A percentile compares a stretch with the other conserved stretches of the same genome.
Evolutionary conservation across 2,329 filamentous ascomycete genomes (phyloP).

Genomic region (Botrytis pseudocinerea): DNA sequence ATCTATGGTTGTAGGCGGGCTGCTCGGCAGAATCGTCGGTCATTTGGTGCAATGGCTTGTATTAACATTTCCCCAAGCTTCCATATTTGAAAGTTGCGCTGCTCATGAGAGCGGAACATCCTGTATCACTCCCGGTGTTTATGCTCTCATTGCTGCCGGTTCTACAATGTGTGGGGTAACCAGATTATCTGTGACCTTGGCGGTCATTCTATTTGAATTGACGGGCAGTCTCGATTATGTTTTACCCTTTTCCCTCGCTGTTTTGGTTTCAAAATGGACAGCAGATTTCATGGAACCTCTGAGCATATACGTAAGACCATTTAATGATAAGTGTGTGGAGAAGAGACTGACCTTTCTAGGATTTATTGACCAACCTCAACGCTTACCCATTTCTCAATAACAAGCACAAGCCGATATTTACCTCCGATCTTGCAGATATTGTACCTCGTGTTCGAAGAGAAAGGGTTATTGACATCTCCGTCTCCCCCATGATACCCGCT

Average conservation of each 20-base stretch:
- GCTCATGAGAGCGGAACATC: constrained; percentile 66
- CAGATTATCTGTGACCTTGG: constrained; percentile 85
- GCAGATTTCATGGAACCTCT: constrained; percentile 91
- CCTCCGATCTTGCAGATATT: constrained; percentile 83
- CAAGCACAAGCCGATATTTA: constrained; percentile 89
- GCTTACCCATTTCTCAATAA: constrained; percentile 97
- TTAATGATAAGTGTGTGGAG: neutral
- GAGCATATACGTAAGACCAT: constrained; percentile 75
- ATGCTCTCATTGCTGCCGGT: constrained; percentile 90
- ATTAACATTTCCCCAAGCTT: constrained; percentile 67
- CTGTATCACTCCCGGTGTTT: constrained; percentile 95
- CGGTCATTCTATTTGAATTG: constrained; percentile 92
- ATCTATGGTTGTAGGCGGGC: constrained; percentile 95
- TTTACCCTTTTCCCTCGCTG: constrained; percentile 86
- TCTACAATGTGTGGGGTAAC: constrained; percentile 99
- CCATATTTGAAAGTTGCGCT: constrained; percentile 74
- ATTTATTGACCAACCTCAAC: constrained; percentile 94
- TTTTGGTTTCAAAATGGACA: constrained; percentile 97
- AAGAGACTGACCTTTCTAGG: constrained; percentile 49
- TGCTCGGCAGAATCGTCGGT: constrained; percentile 85
- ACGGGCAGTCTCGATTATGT: constrained; percentile 96
- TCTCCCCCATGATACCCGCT: constrained; percentile 77
- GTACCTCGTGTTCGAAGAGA: constrained; percentile 72
- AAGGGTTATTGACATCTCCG: constrained; percentile 84
- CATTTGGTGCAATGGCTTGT: constrained; percentile 83